A percentile compares a stretch with the other conserved stretches of the same genome.
Evolutionary conservation across 345 rosid species (phyloP).

Genomic region (Eucalyptus caleyi): DNA sequence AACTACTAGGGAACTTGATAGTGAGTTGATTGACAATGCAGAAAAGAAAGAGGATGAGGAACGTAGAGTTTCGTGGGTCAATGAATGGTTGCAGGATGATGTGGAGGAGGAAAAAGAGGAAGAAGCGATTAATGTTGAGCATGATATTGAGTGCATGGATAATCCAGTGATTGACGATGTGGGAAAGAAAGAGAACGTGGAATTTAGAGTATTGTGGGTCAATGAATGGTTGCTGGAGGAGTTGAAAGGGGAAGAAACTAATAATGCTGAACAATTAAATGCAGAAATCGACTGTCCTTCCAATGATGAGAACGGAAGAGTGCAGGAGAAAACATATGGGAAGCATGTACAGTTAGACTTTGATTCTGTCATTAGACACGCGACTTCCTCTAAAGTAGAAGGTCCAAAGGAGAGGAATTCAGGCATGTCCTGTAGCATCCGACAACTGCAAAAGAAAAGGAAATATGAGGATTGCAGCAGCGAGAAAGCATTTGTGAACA

Average conservation of each 20-base stretch:
- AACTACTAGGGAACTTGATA: background rate
- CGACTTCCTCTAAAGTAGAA: background rate
- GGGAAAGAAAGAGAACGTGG: background rate
- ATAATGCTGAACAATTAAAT: background rate
- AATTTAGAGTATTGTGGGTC: background rate
- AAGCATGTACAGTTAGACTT: background rate
- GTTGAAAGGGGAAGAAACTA: background rate
- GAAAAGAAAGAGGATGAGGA: background rate
- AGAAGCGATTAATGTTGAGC: background rate
- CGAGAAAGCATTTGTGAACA: background rate
- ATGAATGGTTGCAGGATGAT: background rate
- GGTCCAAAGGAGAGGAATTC: background rate
- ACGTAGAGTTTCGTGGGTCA: background rate
- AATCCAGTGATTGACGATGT: background rate
- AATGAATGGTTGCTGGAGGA: background rate
- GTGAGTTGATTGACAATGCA: background rate
- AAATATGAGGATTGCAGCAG: background rate
- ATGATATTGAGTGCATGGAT: background rate
- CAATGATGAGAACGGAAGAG: background rate
- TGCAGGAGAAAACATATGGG: background rate
- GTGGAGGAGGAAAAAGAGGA: background rate
- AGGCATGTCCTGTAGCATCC: background rate
- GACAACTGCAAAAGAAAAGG: background rate
- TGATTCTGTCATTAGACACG: background rate
- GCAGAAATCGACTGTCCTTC: background rate